Base-by-base conservation (phyloP, 2,329 filamentous ascomycete genomes). In the Metarhizium sp. region DNA sequence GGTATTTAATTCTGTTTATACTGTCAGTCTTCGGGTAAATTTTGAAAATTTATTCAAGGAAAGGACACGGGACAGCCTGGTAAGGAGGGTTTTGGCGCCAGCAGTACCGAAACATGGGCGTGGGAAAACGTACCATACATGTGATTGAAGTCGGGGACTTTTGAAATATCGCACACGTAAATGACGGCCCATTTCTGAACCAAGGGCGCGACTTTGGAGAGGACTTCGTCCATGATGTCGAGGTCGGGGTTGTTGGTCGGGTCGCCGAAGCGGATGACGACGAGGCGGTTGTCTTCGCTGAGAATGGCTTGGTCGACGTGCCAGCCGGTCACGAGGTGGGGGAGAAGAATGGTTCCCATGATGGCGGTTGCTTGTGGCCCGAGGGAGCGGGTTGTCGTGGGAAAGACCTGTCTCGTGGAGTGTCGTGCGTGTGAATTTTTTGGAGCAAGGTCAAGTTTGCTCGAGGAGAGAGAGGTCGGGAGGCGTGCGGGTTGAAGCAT, bases 241-340 rank as follows among this genome's bases (percentile, higher is more conserved):
- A 63, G 82, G 65, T 95, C 88, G 68, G 82, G 84, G 71, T 96
- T 91, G 63, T 90, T 58, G 57, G 48, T 58, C 7, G 57, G 57
- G 47, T 58, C 85, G 50, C 92, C 92, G 73, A 97, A 97, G 61
- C 92, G 87, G 69, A 97, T 96, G 46, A 96, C 86, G 13, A 96
- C 90, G 1, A 96, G 84, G 51, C 92, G 87, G 67, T 97, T 92
- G 68, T 96, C 90, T 74, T 97, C 92, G 47, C 79, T 81, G 57
- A 67, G 85, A 67, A 96, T 96, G 60, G 92, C 91, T 75, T 97
- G 92, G 78, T 97, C 94, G 67, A 99, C 94, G 72, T 99, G 94
- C 94, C 92, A 99, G 71, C 90, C 94, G 46, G 88, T 92, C 63
- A 83, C 82, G 50, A 99, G 81, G 72, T 97, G 92, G 49, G 92